phyloP scores from a whole-genome alignment of 2,329 filamentous ascomycete genomes.

The Monascus ruber region DNA sequence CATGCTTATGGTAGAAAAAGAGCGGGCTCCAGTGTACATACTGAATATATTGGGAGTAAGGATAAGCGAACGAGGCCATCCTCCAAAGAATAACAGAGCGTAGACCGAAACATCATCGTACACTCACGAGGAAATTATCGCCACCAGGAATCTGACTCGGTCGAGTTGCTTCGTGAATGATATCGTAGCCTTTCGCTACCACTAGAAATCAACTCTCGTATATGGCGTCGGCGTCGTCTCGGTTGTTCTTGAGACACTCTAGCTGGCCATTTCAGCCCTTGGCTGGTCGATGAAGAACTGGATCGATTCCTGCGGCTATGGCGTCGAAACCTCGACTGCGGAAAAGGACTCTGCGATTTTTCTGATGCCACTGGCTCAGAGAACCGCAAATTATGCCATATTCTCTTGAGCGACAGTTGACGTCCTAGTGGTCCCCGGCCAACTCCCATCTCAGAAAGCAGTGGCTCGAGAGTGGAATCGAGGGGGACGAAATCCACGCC shows the following conservation, averaged over 20 bases:
- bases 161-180: background rate
- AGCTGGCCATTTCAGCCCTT: background rate
- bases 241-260: background rate
- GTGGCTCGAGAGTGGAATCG: constrained; percentile 10
- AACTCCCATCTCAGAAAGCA: constrained; percentile 7
- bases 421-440: constrained; percentile 3
- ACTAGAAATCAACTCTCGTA: constrained; percentile 4
- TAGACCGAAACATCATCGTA: no score
- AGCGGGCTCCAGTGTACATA: no score
- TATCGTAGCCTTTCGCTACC: background rate
- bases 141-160: background rate
- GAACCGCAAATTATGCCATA: constrained; percentile 4
- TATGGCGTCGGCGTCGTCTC: constrained; percentile 1
- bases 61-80: no score
- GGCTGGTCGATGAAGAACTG: background rate
- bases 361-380: background rate
- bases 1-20: no score
- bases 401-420: constrained; percentile 3
- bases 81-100: no score
- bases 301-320: background rate
- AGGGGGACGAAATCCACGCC: constrained; percentile 11
- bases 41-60: no score
- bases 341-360: background rate
- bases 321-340: background rate
- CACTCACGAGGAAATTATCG: background rate